phyloP scores from a whole-genome alignment of 306 rosid genomes.

The Hippophae gyantsensis region DNA sequence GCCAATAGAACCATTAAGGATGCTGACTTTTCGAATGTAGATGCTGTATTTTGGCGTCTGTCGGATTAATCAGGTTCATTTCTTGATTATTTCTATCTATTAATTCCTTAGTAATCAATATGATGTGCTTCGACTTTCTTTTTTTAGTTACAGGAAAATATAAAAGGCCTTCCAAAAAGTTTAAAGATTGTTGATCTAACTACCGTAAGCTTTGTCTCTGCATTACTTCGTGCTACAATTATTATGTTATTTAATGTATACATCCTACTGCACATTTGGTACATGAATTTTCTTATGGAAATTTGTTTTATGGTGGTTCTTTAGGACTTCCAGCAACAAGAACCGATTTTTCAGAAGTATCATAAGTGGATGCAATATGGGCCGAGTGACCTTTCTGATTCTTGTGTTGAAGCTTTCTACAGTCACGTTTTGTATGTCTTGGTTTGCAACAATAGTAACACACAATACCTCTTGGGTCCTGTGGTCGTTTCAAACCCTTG shows the following conservation, averaged over 20 bases:
- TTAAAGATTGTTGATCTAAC: slow-evolving; percentile 97
- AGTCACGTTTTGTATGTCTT: too few relatives aligned
- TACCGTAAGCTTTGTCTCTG: slow-evolving; percentile 49
- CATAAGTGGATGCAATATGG: too few relatives aligned
- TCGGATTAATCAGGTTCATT: slow-evolving; percentile 80
- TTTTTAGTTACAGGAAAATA: slow-evolving; percentile 56
- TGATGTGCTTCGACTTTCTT: background rate
- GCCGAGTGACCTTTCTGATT: too few relatives aligned
- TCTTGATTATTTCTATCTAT: slow-evolving; percentile 5
- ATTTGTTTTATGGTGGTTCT: too few relatives aligned
- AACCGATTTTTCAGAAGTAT: too few relatives aligned
- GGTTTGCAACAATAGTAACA: too few relatives aligned
- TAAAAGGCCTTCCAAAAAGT: slow-evolving; percentile 68
- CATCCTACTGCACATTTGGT: slow-evolving; percentile 1
- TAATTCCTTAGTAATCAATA: background rate
- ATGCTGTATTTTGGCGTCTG: slow-evolving; percentile 91
- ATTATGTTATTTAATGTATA: background rate
- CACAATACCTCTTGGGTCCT: too few relatives aligned
- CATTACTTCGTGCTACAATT: background rate
- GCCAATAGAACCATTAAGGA: slow-evolving; percentile 46
- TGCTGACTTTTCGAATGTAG: slow-evolving; percentile 60
- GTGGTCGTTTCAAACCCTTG: too few relatives aligned
- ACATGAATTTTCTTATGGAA: too few relatives aligned
- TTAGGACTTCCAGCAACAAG: too few relatives aligned
- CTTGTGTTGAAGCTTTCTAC: too few relatives aligned